Evolutionary conservation across 164 flowering plant species (phyloP).

Genomic region (Tinospora cordifolia): DNA sequence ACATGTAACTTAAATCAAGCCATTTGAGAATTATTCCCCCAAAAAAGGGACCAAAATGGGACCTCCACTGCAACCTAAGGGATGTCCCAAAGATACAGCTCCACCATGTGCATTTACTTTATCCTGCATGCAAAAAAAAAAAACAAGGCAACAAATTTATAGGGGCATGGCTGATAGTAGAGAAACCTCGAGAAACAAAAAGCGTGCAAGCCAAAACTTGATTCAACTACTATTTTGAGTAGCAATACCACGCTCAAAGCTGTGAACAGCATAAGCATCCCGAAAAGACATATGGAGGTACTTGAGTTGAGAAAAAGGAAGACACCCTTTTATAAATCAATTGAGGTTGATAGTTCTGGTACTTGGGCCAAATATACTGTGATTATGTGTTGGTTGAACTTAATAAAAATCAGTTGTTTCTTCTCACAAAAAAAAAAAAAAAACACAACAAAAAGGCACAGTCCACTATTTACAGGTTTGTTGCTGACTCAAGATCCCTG

Average conservation of each 20-base stretch:
- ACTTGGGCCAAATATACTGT: too few species aligned
- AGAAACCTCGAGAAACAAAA: too few species aligned
- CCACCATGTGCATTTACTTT: constrained; percentile 91
- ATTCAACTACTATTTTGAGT: constrained; percentile 64
- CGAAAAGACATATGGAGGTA: constrained; percentile 16
- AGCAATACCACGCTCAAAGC: constrained; percentile 92
- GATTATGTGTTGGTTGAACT: too few species aligned
- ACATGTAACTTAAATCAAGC: neutral
- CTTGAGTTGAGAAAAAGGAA: neutral
- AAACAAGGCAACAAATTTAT: too few species aligned
- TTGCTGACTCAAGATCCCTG: neutral
- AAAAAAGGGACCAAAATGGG: constrained; percentile 77
- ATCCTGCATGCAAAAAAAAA: constrained; percentile 39
- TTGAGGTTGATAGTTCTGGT: too few species aligned
- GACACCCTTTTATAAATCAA: neutral
- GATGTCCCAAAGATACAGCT: constrained; percentile 95
- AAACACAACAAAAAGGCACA: too few species aligned
- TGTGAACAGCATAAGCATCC: constrained; percentile 82
- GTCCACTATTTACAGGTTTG: neutral
- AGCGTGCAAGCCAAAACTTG: too few species aligned
- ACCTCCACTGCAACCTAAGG: constrained; percentile 96
- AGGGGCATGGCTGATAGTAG: too few species aligned
- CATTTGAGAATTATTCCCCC: constrained; percentile 44
- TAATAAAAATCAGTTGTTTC: too few species aligned
- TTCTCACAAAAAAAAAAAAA: too few species aligned